These are phyloP conservation scores for Pulveroboletus sp. DNA, from an alignment of 768 basidiomycete genomes.

Conservation along the genomic window DNA sequence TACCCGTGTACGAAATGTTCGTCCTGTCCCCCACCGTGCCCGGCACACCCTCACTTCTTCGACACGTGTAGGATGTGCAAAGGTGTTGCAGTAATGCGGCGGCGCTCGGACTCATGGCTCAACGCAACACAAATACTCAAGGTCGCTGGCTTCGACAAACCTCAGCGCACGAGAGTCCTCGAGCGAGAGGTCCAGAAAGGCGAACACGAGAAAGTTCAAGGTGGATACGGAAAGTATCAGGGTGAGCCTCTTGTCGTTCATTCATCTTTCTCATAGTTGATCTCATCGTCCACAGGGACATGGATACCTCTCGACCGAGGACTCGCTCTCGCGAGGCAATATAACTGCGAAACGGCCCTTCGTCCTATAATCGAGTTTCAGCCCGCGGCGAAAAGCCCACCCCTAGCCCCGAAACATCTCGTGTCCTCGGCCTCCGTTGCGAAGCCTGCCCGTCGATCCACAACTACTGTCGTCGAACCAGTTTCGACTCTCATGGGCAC, in stretches of 20 bases:
- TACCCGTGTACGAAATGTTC: conserved; percentile 89
- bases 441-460: conserved; percentile 26
- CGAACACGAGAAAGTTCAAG: conserved; percentile 98
- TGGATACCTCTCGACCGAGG: conserved; percentile 98
- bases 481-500: conserved; percentile 36
- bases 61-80: conserved; percentile 80
- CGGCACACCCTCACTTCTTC: conserved; percentile 32
- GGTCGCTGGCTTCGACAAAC: conserved; percentile 98
- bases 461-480: conserved; percentile 16
- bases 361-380: conserved; percentile 94
- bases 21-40: conserved; percentile 36
- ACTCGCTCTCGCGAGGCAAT: conserved; percentile 80
- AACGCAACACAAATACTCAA: conserved; percentile 99
- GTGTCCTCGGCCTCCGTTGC: conserved; percentile 58
- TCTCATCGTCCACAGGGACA: conserved; percentile 58
- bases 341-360: conserved; percentile 82
- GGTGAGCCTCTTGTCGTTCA: conserved; percentile 47
- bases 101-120: conserved; percentile 93
- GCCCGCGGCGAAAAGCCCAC: conserved; percentile 85
- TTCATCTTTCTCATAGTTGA: not conserved
- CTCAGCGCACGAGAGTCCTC: conserved; percentile 92
- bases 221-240: conserved; percentile 99
- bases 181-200: conserved; percentile 99
- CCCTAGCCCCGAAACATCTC: conserved; percentile 93
- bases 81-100: conserved; percentile 95